These are phyloP conservation scores for Camptophora hylomeconis DNA, from an alignment of 2,329 filamentous ascomycete species.

Conservation along the genomic window DNA sequence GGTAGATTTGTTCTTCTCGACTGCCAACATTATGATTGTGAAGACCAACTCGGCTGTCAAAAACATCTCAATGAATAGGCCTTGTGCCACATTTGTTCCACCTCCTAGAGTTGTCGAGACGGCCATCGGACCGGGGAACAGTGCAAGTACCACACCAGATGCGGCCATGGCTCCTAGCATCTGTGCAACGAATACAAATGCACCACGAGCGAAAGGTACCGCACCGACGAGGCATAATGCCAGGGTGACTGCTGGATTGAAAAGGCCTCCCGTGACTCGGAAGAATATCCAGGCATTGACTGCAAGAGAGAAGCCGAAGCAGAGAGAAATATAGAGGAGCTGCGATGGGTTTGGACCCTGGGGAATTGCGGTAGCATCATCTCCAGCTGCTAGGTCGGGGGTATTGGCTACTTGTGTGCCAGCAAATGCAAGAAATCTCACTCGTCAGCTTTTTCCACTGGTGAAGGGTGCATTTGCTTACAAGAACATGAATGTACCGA, in stretches of 20 bases:
- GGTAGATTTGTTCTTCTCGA: conserved; percentile 61
- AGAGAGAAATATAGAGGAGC: conserved; percentile 30
- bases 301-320: conserved; percentile 34
- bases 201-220: conserved; percentile 39
- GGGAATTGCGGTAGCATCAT: conserved; percentile 8
- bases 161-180: conserved; percentile 46
- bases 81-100: conserved; percentile 40
- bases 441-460: not conserved
- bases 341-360: conserved; percentile 22
- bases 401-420: conserved; percentile 35
- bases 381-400: conserved; percentile 21
- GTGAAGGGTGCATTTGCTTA: conserved; percentile 4
- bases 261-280: conserved; percentile 37
- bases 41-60: conserved; percentile 51
- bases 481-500: conserved; percentile 38
- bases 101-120: conserved; percentile 44
- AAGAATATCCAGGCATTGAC: conserved; percentile 45
- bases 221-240: conserved; percentile 47
- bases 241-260: conserved; percentile 43
- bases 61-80: conserved; percentile 55
- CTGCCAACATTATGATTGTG: conserved; percentile 55
- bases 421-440: conserved; percentile 33
- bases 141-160: conserved; percentile 41
- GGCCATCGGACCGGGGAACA: conserved; percentile 45
- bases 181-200: conserved; percentile 43